Conservation (phyloP, 2,329 filamentous ascomycete genomes). For the Xylaria sp. region DNA sequence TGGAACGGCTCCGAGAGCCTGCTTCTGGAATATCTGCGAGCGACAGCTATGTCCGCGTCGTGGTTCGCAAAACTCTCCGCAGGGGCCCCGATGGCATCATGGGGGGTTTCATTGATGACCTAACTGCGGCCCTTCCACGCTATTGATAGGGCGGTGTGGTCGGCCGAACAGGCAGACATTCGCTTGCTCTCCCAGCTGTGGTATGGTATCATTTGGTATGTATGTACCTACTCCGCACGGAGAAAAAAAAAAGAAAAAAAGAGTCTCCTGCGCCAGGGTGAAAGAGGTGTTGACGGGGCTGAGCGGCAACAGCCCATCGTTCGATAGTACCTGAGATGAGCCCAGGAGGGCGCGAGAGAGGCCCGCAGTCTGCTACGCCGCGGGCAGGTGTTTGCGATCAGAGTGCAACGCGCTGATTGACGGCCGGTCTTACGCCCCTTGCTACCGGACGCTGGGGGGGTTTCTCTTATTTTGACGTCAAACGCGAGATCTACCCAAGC, state of each 20-base stretch:
- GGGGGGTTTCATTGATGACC: neutral
- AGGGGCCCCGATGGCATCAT: neutral
- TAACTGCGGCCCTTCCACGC: neutral
- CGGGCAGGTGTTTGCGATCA: conserved; percentile 27
- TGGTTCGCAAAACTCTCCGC: neutral
- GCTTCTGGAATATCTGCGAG: neutral
- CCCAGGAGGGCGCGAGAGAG: conserved; percentile 3
- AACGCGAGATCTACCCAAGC: conserved; percentile 9
- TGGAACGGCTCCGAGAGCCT: neutral
- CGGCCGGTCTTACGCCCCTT: conserved; percentile 6
- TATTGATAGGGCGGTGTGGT: neutral
- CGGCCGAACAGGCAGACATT: no score
- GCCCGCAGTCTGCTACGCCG: conserved; percentile 5
- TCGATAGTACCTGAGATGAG: conserved; percentile 4
- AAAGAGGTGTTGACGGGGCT: conserved; percentile 14
- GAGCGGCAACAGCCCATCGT: conserved; percentile 16
- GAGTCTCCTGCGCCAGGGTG: no score
- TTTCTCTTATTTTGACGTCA: conserved; percentile 16
- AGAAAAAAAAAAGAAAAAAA: no score
- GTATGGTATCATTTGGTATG: no score
- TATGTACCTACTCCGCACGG: neutral
- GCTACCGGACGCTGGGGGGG: neutral
- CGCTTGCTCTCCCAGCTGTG: neutral
- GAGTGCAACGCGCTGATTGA: neutral
- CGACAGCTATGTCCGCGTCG: neutral